Percentiles rank a stretch among this genome's conserved stretches.
Evolutionary conservation across 352 stramenopile genomes (phyloP).

Genomic region (Phytophthora pisi): DNA sequence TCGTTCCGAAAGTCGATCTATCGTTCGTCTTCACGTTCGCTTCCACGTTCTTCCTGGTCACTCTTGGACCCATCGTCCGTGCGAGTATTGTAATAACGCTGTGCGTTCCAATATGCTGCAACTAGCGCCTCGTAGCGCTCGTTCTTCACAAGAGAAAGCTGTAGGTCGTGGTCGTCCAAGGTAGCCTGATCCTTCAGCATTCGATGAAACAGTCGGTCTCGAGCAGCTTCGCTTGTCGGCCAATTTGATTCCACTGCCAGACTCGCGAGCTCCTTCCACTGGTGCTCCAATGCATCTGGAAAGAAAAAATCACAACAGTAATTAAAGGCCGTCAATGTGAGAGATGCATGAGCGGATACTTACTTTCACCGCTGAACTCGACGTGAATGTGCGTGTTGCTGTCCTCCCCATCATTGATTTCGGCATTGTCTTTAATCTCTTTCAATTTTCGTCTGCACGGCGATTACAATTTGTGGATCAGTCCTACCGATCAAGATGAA

Average conservation of each 20-base stretch:
- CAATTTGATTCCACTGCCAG: slow-evolving; percentile 61
- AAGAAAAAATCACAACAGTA: not conserved
- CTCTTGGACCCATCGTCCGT: slow-evolving; percentile 9
- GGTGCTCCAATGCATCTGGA: slow-evolving; percentile 61
- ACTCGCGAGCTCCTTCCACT: slow-evolving; percentile 63
- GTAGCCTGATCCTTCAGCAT: slow-evolving; percentile 74
- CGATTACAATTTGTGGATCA: not conserved
- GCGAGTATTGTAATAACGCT: slow-evolving; percentile 38
- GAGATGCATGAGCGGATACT: not conserved
- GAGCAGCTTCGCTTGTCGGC: slow-evolving; percentile 45
- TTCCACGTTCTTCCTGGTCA: slow-evolving; percentile 1
- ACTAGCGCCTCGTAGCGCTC: slow-evolving; percentile 62
- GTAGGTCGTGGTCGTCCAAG: slow-evolving; percentile 45
- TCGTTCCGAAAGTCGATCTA: slow-evolving; percentile 8
- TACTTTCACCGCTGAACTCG: slow-evolving; percentile 73
- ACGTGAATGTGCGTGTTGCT: slow-evolving; percentile 53
- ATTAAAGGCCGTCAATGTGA: not conserved
- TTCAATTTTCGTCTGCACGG: slow-evolving; percentile 30
- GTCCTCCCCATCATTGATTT: slow-evolving; percentile 13
- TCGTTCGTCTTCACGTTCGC: slow-evolving; percentile 14
- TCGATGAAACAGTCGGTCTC: slow-evolving; percentile 66
- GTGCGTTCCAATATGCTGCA: slow-evolving; percentile 43
- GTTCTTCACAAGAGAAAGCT: slow-evolving; percentile 49
- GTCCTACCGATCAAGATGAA: not conserved
- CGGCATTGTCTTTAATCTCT: slow-evolving; percentile 23